Evolutionary conservation across 73 alveolate species (phyloP), one percentile per base, ranked within the genome.

Genomic region (Tetrahymena elliotti): DNA sequence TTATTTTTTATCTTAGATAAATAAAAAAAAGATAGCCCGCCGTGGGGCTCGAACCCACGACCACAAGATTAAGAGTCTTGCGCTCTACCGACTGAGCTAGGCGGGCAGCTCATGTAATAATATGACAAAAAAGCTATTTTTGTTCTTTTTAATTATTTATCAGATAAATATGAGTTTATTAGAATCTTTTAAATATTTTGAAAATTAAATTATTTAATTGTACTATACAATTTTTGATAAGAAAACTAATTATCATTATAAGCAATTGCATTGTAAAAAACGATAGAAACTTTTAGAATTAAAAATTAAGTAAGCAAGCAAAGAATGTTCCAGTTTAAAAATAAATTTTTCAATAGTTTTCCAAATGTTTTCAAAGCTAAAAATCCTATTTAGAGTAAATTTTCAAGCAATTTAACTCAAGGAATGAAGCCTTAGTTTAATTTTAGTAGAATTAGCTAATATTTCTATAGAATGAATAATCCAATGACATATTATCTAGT

Each of bases 61-160:
- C 88, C 88, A 68, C 88, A 68, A 68, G 88, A 68, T 68, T 68
- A 68, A 68, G 88, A 68, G 88, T 68, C 88, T 68, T 68, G 88
- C 88, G 88, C 88, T 68, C 88, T 68, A 68, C 88, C 88, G 88
- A 68, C 88, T 68, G 88, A 68, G 88, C 88, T 68, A 68, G 88
- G 88, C 88, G 88, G 88, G 88, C 88, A 68, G 88, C 88, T 68
- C 36, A 68, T 68, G 36, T 22, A 4, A 68, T 68, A 18, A 4
- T 4, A 18, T 2, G 6, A 7, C 2, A 24, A 0, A 4, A n/a
- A 31, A 27, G n/a, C 2, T 27, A 31, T 24, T 68, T 68, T 68
- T 68, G 20, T 68, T n/a, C 11, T 18, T 68, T 68, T 68, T 68
- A 15, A 40, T 12, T 7, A 40, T 40, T 8, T 40, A n/a, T n/a